Base-by-base conservation (phyloP, 805 yeast genomes). In the Zygosaccharomyces siamensis region DNA sequence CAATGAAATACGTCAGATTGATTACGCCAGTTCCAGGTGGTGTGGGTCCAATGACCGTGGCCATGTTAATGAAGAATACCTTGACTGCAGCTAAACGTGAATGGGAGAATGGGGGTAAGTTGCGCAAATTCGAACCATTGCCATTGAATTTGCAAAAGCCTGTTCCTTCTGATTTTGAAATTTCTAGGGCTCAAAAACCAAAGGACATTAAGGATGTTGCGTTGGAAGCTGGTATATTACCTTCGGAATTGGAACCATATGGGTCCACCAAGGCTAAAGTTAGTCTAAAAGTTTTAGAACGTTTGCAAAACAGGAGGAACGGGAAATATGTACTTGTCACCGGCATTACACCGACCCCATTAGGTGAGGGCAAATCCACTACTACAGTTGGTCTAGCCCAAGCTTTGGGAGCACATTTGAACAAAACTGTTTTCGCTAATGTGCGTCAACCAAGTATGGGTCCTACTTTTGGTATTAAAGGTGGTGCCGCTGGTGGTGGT, bases 11-110 rank as follows among this genome's bases (percentile, higher is more conserved):
- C 32, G 65, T 70, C 35, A 69, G 71, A 45, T 74, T 76, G 58
- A 73, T 86, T 54, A 86, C 95, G n/a, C 95, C 95, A 7, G 95
- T 86, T 50, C 95, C 95, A 45, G 95, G 95, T 65, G 95, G 95
- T 56, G 95, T 86, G 55, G 95, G 95, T 45, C 95, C 95, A 63
- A 86, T 86, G 95, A 86, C 95, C 11, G 92, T 86, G 40, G 93
- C 93, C 24, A 83, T 83, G 80, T 72, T 86, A 48, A 78, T 84
- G 66, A 81, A 80, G 55, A 86, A 86, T 64, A 89, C 86, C 26
- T 71, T 81, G 33, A 69, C 73, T 47, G 84, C 90, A 45, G 90
- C 93, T 35, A 76, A 81, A 64, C 72, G 74, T 52, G 73, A 59
- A 24, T 52, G 62, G 21, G 54, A 58, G n/a, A 46, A 57, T 18